Conservation (phyloP, 2,329 filamentous ascomycete species). For the Neoscytalidium dimidiatum region DNA sequence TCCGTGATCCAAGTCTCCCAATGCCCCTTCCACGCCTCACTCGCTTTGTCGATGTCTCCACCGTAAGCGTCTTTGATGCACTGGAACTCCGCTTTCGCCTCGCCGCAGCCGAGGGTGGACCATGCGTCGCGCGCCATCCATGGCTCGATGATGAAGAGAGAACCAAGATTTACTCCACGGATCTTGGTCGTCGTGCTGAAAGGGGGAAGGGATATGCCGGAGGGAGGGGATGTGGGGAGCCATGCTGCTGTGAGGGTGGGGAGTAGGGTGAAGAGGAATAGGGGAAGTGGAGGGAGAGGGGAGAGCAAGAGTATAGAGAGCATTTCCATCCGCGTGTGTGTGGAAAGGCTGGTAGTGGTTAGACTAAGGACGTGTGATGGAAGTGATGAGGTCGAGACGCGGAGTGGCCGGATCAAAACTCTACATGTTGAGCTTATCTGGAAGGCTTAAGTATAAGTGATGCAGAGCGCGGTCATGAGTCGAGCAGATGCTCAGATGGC, state of each 20-base stretch:
- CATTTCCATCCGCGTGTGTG: neutral
- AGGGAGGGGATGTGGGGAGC: slow-evolving; percentile 1
- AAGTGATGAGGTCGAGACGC: too few relatives aligned
- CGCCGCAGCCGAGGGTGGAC: slow-evolving; percentile 50
- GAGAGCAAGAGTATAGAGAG: neutral
- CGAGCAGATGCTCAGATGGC: neutral
- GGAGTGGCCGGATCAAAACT: too few relatives aligned
- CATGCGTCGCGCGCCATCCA: slow-evolving; percentile 55
- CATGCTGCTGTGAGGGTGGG: neutral
- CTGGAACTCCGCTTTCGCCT: slow-evolving; percentile 54
- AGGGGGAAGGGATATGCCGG: neutral
- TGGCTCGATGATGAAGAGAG: slow-evolving; percentile 55
- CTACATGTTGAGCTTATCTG: neutral
- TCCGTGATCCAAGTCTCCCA: slow-evolving; percentile 55
- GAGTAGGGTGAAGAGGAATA: neutral
- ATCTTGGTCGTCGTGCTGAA: slow-evolving; percentile 41
- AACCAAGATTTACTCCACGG: slow-evolving; percentile 58
- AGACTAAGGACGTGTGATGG: neutral
- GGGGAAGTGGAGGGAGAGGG: neutral
- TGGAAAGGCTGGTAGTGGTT: neutral
- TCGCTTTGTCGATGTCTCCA: slow-evolving; percentile 37
- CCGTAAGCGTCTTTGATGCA: slow-evolving; percentile 42
- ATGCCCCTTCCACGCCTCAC: slow-evolving; percentile 52
- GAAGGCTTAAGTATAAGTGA: neutral
- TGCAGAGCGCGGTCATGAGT: neutral